phyloP scores from a whole-genome alignment of 768 basidiomycete species.

The Russula sp. region DNA sequence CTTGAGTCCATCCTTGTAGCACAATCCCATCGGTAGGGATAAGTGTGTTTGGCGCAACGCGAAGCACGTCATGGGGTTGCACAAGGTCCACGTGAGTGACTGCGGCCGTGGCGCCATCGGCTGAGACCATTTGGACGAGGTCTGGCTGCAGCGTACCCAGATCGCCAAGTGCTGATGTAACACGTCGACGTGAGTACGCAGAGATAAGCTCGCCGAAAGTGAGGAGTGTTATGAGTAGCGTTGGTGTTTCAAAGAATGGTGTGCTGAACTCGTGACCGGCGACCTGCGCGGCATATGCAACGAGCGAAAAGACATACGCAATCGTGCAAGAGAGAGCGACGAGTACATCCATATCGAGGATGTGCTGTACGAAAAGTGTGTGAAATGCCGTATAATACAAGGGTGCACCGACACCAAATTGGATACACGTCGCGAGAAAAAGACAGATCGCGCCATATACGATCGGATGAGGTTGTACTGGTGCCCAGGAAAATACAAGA shows the following conservation, averaged over 20 bases:
- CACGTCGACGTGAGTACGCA: conserved; percentile 39
- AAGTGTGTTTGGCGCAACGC: conserved; percentile 37
- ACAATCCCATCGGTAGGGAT: conserved; percentile 44
- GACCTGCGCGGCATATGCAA: conserved; percentile 39
- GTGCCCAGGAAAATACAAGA: conserved; percentile 45
- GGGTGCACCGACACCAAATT: conserved; percentile 38
- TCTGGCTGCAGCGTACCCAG: conserved; percentile 39
- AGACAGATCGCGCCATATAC: conserved; percentile 41
- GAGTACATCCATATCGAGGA: conserved; percentile 43
- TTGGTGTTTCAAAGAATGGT: conserved; percentile 45
- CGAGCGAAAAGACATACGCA: conserved; percentile 44
- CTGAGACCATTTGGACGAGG: conserved; percentile 36
- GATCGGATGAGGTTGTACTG: conserved; percentile 36
- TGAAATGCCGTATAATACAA: conserved; percentile 40
- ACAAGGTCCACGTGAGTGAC: conserved; percentile 37
- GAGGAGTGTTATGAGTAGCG: conserved; percentile 45
- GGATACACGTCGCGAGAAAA: conserved; percentile 42
- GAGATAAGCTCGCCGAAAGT: conserved; percentile 42
- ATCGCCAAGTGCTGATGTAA: conserved; percentile 37
- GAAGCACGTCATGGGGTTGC: conserved; percentile 40
- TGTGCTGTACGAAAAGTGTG: conserved; percentile 39
- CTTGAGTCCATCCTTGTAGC: conserved; percentile 37
- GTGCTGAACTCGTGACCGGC: conserved; percentile 36
- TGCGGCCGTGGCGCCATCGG: conserved; percentile 28
- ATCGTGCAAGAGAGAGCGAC: conserved; percentile 41